Base-by-base conservation (phyloP, 192 early-diverging fungal species). In the Ambispora gerdemannii region DNA sequence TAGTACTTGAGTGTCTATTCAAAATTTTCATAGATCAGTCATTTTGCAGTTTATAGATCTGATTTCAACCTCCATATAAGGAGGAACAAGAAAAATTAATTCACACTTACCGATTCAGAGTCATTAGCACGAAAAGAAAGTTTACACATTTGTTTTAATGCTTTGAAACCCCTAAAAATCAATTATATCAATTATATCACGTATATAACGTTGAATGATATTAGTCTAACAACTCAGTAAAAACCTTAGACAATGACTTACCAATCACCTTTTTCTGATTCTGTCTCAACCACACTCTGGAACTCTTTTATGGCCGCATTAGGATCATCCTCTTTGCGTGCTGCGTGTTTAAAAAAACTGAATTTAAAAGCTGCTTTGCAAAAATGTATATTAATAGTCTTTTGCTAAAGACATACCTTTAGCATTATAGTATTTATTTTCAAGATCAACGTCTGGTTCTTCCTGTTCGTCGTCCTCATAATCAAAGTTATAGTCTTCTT, bases 381-480 rank as follows among this genome's bases (percentile, higher is more conserved):
- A 56, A 56, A 6, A 63, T 15, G 15, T 15, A 43, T n/a, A n/a
- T n/a, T n/a, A n/a, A n/a, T n/a, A n/a, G n/a, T n/a, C 38, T 43
- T 43, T 43, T 35, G 30, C 38, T 25, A n/a, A 25, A 38, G 73
- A 65, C 31, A 3, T 58, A 83, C 92, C 91, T 82, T 95, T 95
- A 50, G 93, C 93, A 61, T 84, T 89, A 75, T 95, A 94, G 76
- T 95, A 95, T 65, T 86, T 90, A 75, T 95, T 94, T 72, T 95
- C 93, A 33, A 95, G 72, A 61, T 88, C 89, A 13, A 91, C 89
- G 71, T 91, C 88, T 3, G 87, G 87, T 68, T 92, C 91, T 60
- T 92, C 91, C 38, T 85, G 85, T 50, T 92, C 91, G 49, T 91
- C 89, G 69, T 90, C 90, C 70, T 90, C 89, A 79, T 94, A 93